Conservation (phyloP, 805 yeast species). For the Brettanomyces bruxellensis region DNA sequence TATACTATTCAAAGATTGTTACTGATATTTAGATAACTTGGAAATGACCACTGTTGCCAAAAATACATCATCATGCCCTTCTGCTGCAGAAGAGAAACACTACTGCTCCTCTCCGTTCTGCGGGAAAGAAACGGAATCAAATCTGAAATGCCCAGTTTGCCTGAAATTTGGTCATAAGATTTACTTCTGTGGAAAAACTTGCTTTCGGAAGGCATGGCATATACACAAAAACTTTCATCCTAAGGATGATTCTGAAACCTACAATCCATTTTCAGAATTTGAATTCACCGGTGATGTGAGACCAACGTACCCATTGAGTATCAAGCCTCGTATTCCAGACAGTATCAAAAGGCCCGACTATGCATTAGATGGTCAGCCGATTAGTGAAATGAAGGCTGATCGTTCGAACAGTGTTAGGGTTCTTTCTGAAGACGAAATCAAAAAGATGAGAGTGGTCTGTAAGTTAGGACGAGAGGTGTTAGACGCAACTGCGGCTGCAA, state of each 20-base stretch:
- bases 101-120: conserved; percentile 74
- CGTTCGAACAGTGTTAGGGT: conserved; percentile 58
- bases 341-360: conserved; percentile 75
- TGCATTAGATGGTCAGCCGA: conserved; percentile 71
- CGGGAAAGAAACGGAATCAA: conserved; percentile 69
- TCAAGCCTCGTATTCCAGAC: conserved; percentile 63
- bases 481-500: conserved; percentile 77
- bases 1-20: too few species aligned
- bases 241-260: conserved; percentile 48
- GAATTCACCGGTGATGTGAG: conserved; percentile 65
- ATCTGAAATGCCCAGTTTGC: conserved; percentile 87
- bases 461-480: conserved; percentile 77
- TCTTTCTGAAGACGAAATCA: conserved; percentile 59
- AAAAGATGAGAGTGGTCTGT: conserved; percentile 67
- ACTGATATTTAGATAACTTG: too few species aligned
- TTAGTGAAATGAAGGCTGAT: conserved; percentile 65
- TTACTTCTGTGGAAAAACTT: conserved; percentile 73
- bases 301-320: conserved; percentile 75
- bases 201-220: conserved; percentile 68
- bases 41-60: neutral
- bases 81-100: conserved; percentile 4
- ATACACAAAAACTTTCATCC: conserved; percentile 70
- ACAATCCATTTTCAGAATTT: conserved; percentile 82
- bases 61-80: too few species aligned
- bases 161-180: conserved; percentile 56